Evolutionary conservation across 2,329 filamentous ascomycete species (phyloP).

Genomic region (Raffaelea ambrosiae): DNA sequence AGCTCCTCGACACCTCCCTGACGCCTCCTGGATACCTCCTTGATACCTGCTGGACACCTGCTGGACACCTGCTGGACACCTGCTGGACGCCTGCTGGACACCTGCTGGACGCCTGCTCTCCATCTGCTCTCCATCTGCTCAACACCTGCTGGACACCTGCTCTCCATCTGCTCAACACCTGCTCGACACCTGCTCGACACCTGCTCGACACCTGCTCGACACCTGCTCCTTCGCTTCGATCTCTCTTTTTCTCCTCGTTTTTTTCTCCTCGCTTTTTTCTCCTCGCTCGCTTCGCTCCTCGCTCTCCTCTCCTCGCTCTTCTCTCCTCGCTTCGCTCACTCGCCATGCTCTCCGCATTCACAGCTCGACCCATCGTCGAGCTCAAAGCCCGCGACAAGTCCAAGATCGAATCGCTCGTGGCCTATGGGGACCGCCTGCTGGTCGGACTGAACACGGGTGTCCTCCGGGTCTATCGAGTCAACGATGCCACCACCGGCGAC

Average conservation of each 20-base stretch:
- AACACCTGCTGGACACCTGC: too few species aligned
- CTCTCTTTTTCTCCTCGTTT: background rate
- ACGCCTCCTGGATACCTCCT: too few species aligned
- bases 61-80: too few species aligned
- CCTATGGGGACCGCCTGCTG: constrained; percentile 85
- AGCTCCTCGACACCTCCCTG: too few species aligned
- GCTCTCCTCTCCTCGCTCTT: background rate
- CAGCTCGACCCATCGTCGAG: constrained; percentile 92
- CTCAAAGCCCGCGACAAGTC: constrained; percentile 92
- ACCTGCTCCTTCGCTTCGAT: background rate
- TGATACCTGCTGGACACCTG: too few species aligned
- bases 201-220: too few species aligned
- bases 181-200: too few species aligned
- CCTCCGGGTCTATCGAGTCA: constrained; percentile 84
- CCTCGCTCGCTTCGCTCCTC: background rate
- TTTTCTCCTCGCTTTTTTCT: background rate
- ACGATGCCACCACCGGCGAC: constrained; percentile 40
- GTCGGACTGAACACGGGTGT: constrained; percentile 86
- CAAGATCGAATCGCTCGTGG: constrained; percentile 90
- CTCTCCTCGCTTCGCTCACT: background rate
- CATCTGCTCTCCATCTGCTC: too few species aligned
- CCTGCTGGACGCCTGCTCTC: too few species aligned
- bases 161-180: too few species aligned
- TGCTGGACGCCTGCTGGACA: too few species aligned
- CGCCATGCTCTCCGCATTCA: constrained; percentile 94